Conservation (phyloP, 1,284 basidiomycete genomes). For the Boletellus deceptivus region DNA sequence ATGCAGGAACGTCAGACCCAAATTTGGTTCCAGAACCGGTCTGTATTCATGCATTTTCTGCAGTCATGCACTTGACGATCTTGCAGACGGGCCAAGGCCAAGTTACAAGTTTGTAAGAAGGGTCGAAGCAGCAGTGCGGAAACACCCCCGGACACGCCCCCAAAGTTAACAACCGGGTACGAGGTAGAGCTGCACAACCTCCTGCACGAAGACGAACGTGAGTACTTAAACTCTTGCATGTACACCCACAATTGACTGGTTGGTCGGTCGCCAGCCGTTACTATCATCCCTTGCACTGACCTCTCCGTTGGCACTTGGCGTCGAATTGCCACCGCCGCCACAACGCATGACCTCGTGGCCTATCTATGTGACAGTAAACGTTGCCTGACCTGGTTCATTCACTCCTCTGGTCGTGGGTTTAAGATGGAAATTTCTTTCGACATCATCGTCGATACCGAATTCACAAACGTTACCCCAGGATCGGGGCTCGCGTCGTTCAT, state of each 20-base stretch:
- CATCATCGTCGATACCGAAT: slow-evolving; percentile 55
- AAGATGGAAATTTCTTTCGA: slow-evolving; percentile 81
- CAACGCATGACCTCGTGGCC: slow-evolving; percentile 65
- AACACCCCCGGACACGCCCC: slow-evolving; percentile 49
- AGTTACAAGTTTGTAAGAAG: slow-evolving; percentile 62
- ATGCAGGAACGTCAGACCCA: slow-evolving; percentile 85
- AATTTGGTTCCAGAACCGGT: slow-evolving; percentile 88
- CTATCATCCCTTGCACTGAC: slow-evolving; percentile 71
- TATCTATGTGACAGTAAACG: slow-evolving; percentile 67
- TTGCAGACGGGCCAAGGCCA: slow-evolving; percentile 74
- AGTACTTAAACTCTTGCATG: slow-evolving; percentile 28
- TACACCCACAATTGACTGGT: slow-evolving; percentile 8
- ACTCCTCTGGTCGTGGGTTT: slow-evolving; percentile 67
- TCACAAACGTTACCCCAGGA: slow-evolving; percentile 54
- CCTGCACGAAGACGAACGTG: slow-evolving; percentile 72
- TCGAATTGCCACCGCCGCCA: slow-evolving; percentile 55
- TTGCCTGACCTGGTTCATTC: slow-evolving; percentile 74
- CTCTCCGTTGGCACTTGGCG: slow-evolving; percentile 75
- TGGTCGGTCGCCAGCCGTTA: slow-evolving; percentile 51
- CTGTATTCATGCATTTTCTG: slow-evolving; percentile 16
- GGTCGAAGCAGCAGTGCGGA: slow-evolving; percentile 37
- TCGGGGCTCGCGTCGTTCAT: slow-evolving; percentile 58
- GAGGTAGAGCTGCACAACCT: slow-evolving; percentile 60
- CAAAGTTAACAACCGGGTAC: slow-evolving; percentile 50
- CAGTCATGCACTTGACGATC: slow-evolving; percentile 4